These are phyloP conservation scores for Suillus plorans DNA, from an alignment of 768 basidiomycete species.

Conservation along the genomic window DNA sequence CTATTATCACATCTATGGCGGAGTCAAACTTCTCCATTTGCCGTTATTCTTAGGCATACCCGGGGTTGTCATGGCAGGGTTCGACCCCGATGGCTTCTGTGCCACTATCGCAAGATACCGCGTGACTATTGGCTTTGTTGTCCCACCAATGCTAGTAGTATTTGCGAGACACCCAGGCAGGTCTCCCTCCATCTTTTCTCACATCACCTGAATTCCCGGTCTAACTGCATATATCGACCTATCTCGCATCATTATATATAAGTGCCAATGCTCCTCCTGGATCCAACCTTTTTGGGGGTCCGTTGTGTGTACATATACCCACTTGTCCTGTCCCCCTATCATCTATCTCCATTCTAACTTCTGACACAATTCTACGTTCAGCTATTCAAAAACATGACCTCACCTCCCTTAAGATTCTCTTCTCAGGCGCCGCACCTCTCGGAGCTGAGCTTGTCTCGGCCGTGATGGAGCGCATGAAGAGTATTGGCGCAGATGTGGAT, in stretches of 20 bases:
- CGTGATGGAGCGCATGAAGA: conserved; percentile 40
- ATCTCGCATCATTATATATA: neutral
- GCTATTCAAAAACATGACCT: conserved; percentile 70
- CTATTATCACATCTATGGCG: conserved; percentile 55
- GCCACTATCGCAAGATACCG: conserved; percentile 63
- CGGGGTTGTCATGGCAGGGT: conserved; percentile 60
- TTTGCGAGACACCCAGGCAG: conserved; percentile 68
- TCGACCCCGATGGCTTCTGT: conserved; percentile 72
- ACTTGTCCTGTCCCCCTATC: neutral
- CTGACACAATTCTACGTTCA: conserved; percentile 20
- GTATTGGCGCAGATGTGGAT: conserved; percentile 38
- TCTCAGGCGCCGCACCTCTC: conserved; percentile 82
- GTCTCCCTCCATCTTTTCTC: conserved; percentile 19
- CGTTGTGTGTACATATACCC: neutral
- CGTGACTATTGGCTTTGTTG: conserved; percentile 57
- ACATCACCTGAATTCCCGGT: neutral
- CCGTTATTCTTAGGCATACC: conserved; percentile 52
- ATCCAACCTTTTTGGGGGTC: neutral
- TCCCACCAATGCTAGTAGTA: conserved; percentile 83
- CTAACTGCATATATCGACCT: neutral
- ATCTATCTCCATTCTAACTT: neutral
- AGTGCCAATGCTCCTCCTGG: neutral
- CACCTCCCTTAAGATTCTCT: conserved; percentile 52
- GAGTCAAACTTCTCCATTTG: conserved; percentile 60
- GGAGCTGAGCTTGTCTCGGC: conserved; percentile 59